Conservation (phyloP, 805 yeast genomes). For the Pichia thaimueangensis region DNA sequence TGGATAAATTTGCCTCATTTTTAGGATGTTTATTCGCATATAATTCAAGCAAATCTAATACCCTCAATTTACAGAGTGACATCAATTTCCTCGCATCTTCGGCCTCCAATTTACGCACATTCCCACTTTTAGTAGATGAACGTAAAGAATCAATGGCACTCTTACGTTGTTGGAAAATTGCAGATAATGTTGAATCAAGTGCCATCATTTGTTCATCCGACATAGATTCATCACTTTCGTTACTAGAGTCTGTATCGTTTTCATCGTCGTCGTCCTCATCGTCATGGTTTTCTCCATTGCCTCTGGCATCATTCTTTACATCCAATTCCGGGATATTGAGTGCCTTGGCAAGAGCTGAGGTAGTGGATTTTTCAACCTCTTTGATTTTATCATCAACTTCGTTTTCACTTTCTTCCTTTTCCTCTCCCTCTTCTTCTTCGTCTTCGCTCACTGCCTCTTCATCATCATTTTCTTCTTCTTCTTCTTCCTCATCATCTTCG, state of each 20-base stretch:
- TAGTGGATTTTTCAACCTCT: slow-evolving; percentile 40
- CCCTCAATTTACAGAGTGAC: slow-evolving; percentile 68
- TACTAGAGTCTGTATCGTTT: slow-evolving; percentile 43
- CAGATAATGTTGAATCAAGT: slow-evolving; percentile 75
- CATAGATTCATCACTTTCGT: slow-evolving; percentile 70
- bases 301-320: slow-evolving; percentile 23
- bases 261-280: slow-evolving; percentile 31
- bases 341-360: slow-evolving; percentile 62
- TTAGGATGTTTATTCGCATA: slow-evolving; percentile 44
- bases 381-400: slow-evolving; percentile 30
- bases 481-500: slow-evolving; percentile 1
- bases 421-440: slow-evolving; percentile 11
- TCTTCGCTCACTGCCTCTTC: slow-evolving; percentile 17
- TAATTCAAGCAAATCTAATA: slow-evolving; percentile 69
- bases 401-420: slow-evolving; percentile 29
- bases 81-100: slow-evolving; percentile 74
- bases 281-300: slow-evolving; percentile 16
- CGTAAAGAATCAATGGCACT: slow-evolving; percentile 47
- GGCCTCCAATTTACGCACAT: slow-evolving; percentile 65
- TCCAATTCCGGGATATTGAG: slow-evolving; percentile 50
- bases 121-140: slow-evolving; percentile 42
- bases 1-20: slow-evolving; percentile 35
- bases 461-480: slow-evolving; percentile 22
- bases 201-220: slow-evolving; percentile 97
- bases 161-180: slow-evolving; percentile 78